Evolutionary conservation across 2,329 filamentous ascomycete genomes (phyloP).

Genomic region (Trichophyton equinum): DNA sequence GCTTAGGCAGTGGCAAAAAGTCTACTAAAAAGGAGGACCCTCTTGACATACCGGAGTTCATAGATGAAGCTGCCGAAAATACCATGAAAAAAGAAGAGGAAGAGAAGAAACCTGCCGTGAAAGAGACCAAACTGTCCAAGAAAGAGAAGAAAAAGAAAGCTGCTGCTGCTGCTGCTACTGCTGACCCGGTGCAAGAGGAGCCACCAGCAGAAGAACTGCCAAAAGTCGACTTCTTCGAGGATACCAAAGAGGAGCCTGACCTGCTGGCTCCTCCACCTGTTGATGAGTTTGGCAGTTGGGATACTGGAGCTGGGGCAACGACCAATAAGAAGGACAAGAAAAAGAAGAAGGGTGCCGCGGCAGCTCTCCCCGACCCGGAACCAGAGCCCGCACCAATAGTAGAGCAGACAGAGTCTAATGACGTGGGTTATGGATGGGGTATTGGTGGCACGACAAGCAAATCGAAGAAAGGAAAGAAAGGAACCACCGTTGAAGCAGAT

Average conservation of each 20-base stretch:
- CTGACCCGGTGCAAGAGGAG: constrained; percentile 23
- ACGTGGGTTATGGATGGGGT: background rate
- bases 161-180: constrained; percentile 6
- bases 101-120: constrained; percentile 1
- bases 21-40: background rate
- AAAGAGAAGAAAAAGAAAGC: constrained; percentile 19
- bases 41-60: background rate
- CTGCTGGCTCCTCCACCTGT: background rate
- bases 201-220: constrained; percentile 18
- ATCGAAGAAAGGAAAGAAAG: constrained; percentile 8
- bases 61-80: background rate
- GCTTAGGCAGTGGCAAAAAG: background rate
- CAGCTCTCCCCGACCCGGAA: constrained; percentile 24
- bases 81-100: background rate
- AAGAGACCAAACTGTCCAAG: constrained; percentile 13
- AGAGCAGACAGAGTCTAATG: constrained; percentile 4
- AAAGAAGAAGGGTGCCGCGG: constrained; percentile 31
- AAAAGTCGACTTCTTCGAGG: constrained; percentile 10
- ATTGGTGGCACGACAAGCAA: constrained; percentile 3
- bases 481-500: background rate
- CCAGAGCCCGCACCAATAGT: constrained; percentile 4
- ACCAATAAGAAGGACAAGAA: constrained; percentile 36
- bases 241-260: constrained; percentile 15
- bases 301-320: constrained; percentile 26
- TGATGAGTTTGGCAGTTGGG: constrained; percentile 13